Base-by-base conservation (phyloP, 2,329 filamentous ascomycete species). In the Fusarium bulbicola region DNA sequence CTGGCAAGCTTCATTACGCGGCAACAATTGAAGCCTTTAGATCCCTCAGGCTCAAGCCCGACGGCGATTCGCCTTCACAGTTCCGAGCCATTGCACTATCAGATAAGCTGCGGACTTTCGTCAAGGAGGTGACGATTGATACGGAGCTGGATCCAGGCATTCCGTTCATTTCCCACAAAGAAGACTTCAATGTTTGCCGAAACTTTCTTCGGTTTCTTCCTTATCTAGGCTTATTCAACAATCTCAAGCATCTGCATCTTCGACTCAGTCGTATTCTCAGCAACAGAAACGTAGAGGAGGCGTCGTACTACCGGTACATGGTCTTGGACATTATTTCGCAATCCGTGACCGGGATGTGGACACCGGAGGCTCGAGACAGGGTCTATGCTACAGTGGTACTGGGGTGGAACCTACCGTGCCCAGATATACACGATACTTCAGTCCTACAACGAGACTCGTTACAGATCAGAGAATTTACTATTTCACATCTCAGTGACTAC, bases 1-100 rank as follows among this genome's bases (percentile, higher is more conserved):
- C 70, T 12, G 78, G 75, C 34, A 77, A 78, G 40, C 78, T 78
- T 21, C 80, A 62, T 30, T 76, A 78, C 34, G 79, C 80, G 26
- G 49, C 53, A 3, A 66, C 70, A 1, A 42, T 24, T 7, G 20
- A 37, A 1, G 47, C 39, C 2, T 65, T 68, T 12, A 36, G 20
- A 9, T 42, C 16, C 3, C 6, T 72, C 18, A 28, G 18, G 4
- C 60, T 73, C 14, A 30, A 24, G 9, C 36, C 63, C 8, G 16
- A 54, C 1, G 57, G 45, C 5, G 14, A 49, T 9, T 24, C 57
- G 2, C 4, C 47, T 3, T 21, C 26, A 11, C 28, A 32, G 1
- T 66, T 74, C 2, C 43, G 11, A n/a, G 7, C 26, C 1, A 56
- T 68, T 18, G 67, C 70, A 1, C 13, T 45, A 4, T 59, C 70